Percentiles rank a stretch among this genome's conserved stretches.
phyloP scores from a whole-genome alignment of 495 filamentous ascomycete species.

The Mytilinidion resinicola region DNA sequence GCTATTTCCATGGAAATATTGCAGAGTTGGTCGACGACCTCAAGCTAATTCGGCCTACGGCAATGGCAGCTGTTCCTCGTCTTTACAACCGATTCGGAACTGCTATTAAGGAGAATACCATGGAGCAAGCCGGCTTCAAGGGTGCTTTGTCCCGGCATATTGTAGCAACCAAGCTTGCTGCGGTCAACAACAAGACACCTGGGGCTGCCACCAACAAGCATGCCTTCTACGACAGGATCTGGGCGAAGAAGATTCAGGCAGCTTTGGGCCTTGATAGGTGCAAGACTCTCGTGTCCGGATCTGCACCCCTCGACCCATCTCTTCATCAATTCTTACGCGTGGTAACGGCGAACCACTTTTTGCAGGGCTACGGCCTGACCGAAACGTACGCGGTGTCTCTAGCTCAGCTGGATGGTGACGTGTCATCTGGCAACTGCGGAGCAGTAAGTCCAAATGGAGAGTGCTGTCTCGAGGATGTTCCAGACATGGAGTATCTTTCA shows the following conservation, averaged over 20 bases:
- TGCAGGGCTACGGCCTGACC: constrained; percentile 90
- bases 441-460: constrained; percentile 61
- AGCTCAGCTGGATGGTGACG: constrained; percentile 62
- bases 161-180: constrained; percentile 71
- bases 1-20: constrained; percentile 94
- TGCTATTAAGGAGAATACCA: constrained; percentile 68
- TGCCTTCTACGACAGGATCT: constrained; percentile 83
- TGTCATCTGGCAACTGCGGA: constrained; percentile 76
- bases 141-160: constrained; percentile 76
- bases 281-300: constrained; percentile 74
- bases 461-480: constrained; percentile 75
- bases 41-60: constrained; percentile 76
- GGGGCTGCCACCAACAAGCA: constrained; percentile 70
- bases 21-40: constrained; percentile 82
- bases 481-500: constrained; percentile 89
- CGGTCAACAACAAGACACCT: constrained; percentile 59
- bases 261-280: constrained; percentile 73
- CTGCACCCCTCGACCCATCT: constrained; percentile 81
- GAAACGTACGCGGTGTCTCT: constrained; percentile 82
- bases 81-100: constrained; percentile 87
- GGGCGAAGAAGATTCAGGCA: constrained; percentile 79
- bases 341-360: constrained; percentile 69
- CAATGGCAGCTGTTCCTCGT: constrained; percentile 82
- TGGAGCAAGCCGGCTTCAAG: constrained; percentile 72
- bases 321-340: constrained; percentile 85